Conservation (phyloP, 352 stramenopile species). For the Globisporangium spiculum region DNA sequence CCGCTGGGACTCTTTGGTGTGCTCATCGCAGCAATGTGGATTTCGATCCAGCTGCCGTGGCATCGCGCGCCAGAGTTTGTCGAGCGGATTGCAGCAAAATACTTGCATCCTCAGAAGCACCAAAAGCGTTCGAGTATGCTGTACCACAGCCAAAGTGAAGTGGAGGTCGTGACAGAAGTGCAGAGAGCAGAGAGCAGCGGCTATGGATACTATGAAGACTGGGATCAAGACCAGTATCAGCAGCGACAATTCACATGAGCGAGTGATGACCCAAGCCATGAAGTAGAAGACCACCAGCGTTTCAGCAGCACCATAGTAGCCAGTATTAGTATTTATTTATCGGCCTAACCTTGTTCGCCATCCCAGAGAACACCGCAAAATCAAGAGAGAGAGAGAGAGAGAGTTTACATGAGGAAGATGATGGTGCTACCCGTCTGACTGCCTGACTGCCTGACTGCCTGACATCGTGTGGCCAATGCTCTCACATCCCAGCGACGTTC, state of each 20-base stretch:
- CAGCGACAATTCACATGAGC: conserved; percentile 1
- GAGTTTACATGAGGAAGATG: conserved; percentile 3
- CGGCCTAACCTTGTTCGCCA: background rate
- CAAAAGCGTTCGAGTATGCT: conserved; percentile 11
- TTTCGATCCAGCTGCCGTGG: conserved; percentile 46
- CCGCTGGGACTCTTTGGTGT: conserved; percentile 28
- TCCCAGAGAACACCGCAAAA: background rate
- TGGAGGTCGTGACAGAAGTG: conserved; percentile 12
- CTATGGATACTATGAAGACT: background rate
- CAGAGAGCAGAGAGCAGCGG: background rate
- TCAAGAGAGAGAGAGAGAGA: background rate
- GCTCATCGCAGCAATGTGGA: conserved; percentile 39
- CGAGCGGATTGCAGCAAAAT: conserved; percentile 4
- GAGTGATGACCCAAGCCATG: background rate
- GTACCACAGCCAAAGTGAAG: background rate
- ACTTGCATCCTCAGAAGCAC: conserved; percentile 7
- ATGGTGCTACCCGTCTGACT: background rate
- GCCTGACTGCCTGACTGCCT: background rate
- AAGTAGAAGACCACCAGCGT: conserved; percentile 1
- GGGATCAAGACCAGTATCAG: conserved; percentile 1
- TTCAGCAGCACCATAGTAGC: background rate
- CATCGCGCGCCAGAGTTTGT: conserved; percentile 22
- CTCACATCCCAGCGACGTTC: background rate
- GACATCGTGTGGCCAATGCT: background rate
- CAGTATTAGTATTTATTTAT: conserved; percentile 10